Conservation (phyloP, 1,139 yeast species). For the Ogataea hybrid region DNA sequence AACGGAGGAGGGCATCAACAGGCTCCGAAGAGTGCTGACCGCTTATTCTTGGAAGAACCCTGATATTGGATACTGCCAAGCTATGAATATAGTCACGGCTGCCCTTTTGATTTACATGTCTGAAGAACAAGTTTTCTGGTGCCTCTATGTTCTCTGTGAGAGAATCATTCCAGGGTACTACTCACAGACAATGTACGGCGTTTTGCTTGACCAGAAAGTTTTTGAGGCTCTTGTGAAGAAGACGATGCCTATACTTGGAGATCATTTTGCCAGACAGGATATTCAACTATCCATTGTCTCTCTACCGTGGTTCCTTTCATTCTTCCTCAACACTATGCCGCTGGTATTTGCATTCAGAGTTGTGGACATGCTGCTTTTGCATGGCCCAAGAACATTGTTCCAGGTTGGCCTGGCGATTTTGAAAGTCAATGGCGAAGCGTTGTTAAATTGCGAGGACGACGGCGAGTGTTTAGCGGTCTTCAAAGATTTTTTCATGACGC, state of each 20-base stretch:
- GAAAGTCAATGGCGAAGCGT: slow-evolving; percentile 80
- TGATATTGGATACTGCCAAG: slow-evolving; percentile 97
- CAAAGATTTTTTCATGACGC: slow-evolving; percentile 73
- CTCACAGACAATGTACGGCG: slow-evolving; percentile 97
- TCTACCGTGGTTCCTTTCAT: slow-evolving; percentile 92
- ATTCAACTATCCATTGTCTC: slow-evolving; percentile 95
- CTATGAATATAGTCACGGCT: slow-evolving; percentile 97
- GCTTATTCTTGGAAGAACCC: slow-evolving; percentile 98
- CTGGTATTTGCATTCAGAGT: slow-evolving; percentile 89
- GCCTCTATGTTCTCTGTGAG: slow-evolving; percentile 79
- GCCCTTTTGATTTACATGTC: slow-evolving; percentile 90
- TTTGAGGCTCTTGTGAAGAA: slow-evolving; percentile 87
- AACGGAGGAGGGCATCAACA: slow-evolving; percentile 74
- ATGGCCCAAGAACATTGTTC: slow-evolving; percentile 86
- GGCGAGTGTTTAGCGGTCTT: slow-evolving; percentile 86
- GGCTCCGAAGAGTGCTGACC: slow-evolving; percentile 82
- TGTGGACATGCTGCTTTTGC: slow-evolving; percentile 85
- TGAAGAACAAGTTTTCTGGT: slow-evolving; percentile 98
- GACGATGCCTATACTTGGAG: slow-evolving; percentile 88
- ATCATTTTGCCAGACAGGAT: slow-evolving; percentile 72
- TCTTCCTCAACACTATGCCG: slow-evolving; percentile 93
- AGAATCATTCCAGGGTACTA: slow-evolving; percentile 91
- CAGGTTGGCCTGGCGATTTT: slow-evolving; percentile 92
- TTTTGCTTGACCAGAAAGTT: slow-evolving; percentile 88
- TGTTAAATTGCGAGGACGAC: slow-evolving; percentile 82